These are phyloP conservation scores for Buxus sempervirens DNA, from an alignment of 164 flowering plant species.

Conservation along the genomic window DNA sequence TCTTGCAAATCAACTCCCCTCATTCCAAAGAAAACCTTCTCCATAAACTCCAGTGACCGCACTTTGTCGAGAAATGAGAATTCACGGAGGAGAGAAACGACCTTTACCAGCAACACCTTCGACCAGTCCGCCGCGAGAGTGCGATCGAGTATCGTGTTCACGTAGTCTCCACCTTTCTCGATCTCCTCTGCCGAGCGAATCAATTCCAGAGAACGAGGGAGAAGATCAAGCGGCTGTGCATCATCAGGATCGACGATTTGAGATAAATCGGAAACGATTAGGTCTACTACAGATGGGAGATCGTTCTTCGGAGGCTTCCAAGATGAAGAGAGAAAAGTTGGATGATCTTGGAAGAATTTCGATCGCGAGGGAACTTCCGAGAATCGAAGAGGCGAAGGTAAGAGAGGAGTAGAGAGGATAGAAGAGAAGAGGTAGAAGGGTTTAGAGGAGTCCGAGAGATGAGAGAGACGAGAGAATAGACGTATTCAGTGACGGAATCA, in stretches of 20 bases:
- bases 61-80: constrained; percentile 42
- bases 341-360: constrained; percentile 40
- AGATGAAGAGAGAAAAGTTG: constrained; percentile 40
- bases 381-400: constrained; percentile 55
- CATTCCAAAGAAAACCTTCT: constrained; percentile 64
- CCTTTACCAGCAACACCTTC: constrained; percentile 53
- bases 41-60: constrained; percentile 48
- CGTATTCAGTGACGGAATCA: constrained; percentile 43
- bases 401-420: constrained; percentile 42
- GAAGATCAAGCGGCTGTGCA: constrained; percentile 52
- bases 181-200: constrained; percentile 29
- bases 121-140: constrained; percentile 52
- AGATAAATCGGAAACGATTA: constrained; percentile 31
- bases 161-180: constrained; percentile 29
- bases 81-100: constrained; percentile 56
- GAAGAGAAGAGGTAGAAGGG: constrained; percentile 42
- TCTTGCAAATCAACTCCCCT: constrained; percentile 62
- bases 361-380: constrained; percentile 48
- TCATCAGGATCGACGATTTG: constrained; percentile 39
- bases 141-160: constrained; percentile 38
- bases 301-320: constrained; percentile 16
- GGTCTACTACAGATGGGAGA: constrained; percentile 23
- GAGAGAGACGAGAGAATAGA: constrained; percentile 51
- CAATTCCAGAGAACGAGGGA: constrained; percentile 47
- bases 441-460: constrained; percentile 34